A percentile compares a stretch with the other conserved stretches of the same genome.
phyloP scores from a whole-genome alignment of 2,329 filamentous ascomycete species.

The Fusarium algeriense region DNA sequence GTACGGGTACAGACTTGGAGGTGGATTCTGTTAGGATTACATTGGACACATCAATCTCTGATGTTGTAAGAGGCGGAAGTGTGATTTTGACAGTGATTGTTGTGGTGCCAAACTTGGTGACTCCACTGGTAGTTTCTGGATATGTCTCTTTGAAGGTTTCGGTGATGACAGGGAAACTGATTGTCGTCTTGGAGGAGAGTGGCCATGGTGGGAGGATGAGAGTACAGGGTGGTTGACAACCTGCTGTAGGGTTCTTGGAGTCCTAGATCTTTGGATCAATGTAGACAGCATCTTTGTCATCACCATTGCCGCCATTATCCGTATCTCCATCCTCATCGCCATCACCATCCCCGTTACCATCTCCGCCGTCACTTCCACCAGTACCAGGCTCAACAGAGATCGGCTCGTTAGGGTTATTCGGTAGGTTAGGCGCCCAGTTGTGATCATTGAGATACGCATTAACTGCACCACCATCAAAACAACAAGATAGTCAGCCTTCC shows the following conservation, averaged over 20 bases:
- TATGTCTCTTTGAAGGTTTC: slow-evolving; percentile 23
- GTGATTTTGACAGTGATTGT: slow-evolving; percentile 30
- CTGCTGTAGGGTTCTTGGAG: slow-evolving; percentile 5
- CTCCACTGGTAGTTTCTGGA: slow-evolving; percentile 19
- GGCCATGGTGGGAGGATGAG: slow-evolving; percentile 23
- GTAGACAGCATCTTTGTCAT: slow-evolving; percentile 1
- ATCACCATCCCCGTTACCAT: not conserved
- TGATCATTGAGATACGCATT: slow-evolving; percentile 31
- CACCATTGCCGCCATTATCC: not conserved
- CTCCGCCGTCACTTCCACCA: not conserved
- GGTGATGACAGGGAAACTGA: slow-evolving; percentile 21
- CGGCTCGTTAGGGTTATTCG: not conserved
- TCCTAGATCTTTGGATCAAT: slow-evolving; percentile 20
- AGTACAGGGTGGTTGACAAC: slow-evolving; percentile 18
- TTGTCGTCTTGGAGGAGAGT: slow-evolving; percentile 20
- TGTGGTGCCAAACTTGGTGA: slow-evolving; percentile 20
- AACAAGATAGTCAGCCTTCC: slow-evolving; percentile 33
- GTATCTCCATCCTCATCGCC: not conserved
- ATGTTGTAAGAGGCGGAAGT: slow-evolving; percentile 16
- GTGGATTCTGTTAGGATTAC: slow-evolving; percentile 14
- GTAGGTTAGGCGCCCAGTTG: slow-evolving; percentile 5
- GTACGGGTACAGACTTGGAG: slow-evolving; percentile 6
- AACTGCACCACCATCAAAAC: slow-evolving; percentile 11
- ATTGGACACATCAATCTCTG: slow-evolving; percentile 23
- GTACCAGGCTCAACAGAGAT: not conserved